A percentile compares a stretch with the other conserved stretches of the same genome.
Evolutionary conservation across 495 filamentous ascomycete genomes (phyloP).

Genomic region (Neurospora sp.): DNA sequence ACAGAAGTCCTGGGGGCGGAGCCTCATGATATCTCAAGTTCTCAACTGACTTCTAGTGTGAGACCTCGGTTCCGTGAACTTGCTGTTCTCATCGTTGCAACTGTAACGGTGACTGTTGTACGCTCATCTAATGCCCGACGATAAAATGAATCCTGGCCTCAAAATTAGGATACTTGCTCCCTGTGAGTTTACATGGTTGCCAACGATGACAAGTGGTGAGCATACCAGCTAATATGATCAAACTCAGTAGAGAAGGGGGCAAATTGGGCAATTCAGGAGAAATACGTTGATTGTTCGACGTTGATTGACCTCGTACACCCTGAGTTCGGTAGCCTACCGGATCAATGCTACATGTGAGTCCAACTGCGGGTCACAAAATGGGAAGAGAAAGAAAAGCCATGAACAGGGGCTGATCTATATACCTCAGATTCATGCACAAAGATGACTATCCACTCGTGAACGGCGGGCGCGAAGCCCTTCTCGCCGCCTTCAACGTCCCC

Average conservation of each 20-base stretch:
- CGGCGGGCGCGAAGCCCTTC: slow-evolving; percentile 5
- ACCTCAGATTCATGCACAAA: slow-evolving; percentile 8
- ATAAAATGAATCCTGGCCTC: neutral
- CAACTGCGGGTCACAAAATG: neutral
- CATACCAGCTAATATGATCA: neutral
- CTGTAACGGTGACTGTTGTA: neutral
- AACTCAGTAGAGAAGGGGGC: neutral
- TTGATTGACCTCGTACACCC: neutral
- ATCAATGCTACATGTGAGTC: slow-evolving; percentile 12
- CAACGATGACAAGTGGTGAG: neutral
- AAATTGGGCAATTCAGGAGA: neutral
- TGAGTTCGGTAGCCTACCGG: neutral
- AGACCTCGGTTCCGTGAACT: neutral
- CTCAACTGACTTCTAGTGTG: neutral
- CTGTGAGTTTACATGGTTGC: neutral
- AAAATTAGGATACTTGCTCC: neutral
- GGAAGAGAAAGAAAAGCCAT: too few relatives aligned
- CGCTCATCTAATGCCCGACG: neutral
- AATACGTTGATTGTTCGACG: neutral
- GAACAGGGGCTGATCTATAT: neutral
- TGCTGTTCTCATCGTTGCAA: neutral
- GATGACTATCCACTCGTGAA: slow-evolving; percentile 4
- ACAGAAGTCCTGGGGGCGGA: neutral
- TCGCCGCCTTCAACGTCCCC: slow-evolving; percentile 15
- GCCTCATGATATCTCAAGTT: neutral